Conservation (phyloP, 345 rosid species). For the Salix udensis region DNA sequence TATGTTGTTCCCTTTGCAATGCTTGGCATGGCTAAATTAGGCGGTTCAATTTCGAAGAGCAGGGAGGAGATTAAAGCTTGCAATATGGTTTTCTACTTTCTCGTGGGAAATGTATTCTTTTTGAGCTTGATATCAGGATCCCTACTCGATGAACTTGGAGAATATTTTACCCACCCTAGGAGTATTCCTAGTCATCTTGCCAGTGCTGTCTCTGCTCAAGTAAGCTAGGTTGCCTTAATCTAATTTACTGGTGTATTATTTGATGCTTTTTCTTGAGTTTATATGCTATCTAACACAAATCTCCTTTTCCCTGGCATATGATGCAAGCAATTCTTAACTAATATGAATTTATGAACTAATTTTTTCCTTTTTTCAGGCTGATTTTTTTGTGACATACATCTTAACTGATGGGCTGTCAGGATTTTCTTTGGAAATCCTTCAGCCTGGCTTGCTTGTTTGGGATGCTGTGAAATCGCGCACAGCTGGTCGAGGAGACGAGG, state of each 20-base stretch:
- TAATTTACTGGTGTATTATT: neutral
- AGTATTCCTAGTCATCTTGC: slow-evolving; percentile 80
- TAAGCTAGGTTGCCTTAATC: slow-evolving; percentile 24
- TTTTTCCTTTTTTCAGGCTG: slow-evolving; percentile 49
- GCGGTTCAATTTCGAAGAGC: slow-evolving; percentile 75
- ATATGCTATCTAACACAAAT: neutral
- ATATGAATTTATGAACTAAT: too few species aligned
- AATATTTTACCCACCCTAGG: slow-evolving; percentile 64
- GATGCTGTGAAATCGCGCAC: slow-evolving; percentile 48
- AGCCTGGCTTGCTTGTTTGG: slow-evolving; percentile 57
- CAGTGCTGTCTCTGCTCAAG: slow-evolving; percentile 82
- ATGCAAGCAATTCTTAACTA: too few species aligned
- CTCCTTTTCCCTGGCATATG: neutral
- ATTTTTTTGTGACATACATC: slow-evolving; percentile 82
- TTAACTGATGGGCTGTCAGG: slow-evolving; percentile 81
- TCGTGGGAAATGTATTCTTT: slow-evolving; percentile 85
- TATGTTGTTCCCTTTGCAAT: slow-evolving; percentile 71
- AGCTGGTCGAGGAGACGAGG: slow-evolving; percentile 48
- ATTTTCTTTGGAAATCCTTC: slow-evolving; percentile 82
- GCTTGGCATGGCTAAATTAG: slow-evolving; percentile 62
- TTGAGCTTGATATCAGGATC: slow-evolving; percentile 87
- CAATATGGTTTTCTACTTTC: slow-evolving; percentile 91
- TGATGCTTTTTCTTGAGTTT: neutral
- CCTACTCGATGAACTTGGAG: slow-evolving; percentile 79
- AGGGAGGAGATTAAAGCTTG: slow-evolving; percentile 88